A percentile compares a stretch with the other conserved stretches of the same genome.
phyloP scores from a whole-genome alignment of 2,329 filamentous ascomycete species.

The Ilyonectria mors-panacis region DNA sequence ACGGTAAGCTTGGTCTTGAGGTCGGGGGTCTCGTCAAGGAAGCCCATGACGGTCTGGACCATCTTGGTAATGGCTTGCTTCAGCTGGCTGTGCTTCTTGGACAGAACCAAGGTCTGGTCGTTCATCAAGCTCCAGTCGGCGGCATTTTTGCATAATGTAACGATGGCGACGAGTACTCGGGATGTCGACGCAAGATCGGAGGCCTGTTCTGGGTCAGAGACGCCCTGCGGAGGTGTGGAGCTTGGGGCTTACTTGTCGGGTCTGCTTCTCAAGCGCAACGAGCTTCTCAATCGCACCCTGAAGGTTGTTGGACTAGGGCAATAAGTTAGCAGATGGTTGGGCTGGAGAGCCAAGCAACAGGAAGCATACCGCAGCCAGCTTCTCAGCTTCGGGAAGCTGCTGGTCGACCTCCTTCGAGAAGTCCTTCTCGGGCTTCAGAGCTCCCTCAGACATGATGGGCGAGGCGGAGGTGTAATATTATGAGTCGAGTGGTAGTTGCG shows the following conservation, averaged over 20 bases:
- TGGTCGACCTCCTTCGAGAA: slow-evolving; percentile 96
- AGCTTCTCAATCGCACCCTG: slow-evolving; percentile 95
- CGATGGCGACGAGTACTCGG: slow-evolving; percentile 86
- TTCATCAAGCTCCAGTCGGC: slow-evolving; percentile 96
- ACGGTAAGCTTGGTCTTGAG: slow-evolving; percentile 91
- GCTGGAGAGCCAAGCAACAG: not conserved
- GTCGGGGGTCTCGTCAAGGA: slow-evolving; percentile 88
- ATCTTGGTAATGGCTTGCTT: slow-evolving; percentile 99
- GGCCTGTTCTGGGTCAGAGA: slow-evolving; percentile 69
- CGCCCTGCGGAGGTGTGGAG: slow-evolving; percentile 33
- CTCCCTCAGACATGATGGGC: slow-evolving; percentile 81
- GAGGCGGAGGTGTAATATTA: slow-evolving; percentile 24
- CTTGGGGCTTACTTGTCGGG: slow-evolving; percentile 81
- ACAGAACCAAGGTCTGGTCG: slow-evolving; percentile 94
- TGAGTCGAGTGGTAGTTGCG: slow-evolving; percentile 12
- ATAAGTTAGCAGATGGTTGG: slow-evolving; percentile 30
- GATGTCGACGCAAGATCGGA: slow-evolving; percentile 97
- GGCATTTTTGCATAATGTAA: slow-evolving; percentile 93
- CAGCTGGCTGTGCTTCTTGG: slow-evolving; percentile 99
- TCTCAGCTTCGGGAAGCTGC: slow-evolving; percentile 90
- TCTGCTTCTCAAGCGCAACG: slow-evolving; percentile 92
- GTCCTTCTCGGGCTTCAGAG: slow-evolving; percentile 97
- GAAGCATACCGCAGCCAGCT: slow-evolving; percentile 84
- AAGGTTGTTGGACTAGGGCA: slow-evolving; percentile 75
- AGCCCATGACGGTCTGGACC: slow-evolving; percentile 96